Conservation (phyloP, 148 eudicot genomes). For the Chenopodium album region DNA sequence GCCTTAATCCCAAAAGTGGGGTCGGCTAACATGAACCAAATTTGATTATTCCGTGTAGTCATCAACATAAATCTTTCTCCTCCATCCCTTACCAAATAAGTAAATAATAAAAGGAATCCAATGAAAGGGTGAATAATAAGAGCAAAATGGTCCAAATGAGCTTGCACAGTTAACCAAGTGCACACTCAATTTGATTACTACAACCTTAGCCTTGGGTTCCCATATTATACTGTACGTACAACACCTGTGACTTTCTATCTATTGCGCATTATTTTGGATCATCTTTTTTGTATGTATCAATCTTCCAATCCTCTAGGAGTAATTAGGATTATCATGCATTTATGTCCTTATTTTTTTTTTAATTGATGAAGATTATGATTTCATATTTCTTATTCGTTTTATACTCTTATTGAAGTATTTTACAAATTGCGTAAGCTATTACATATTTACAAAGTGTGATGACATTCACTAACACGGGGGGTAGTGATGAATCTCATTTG, state of each 20-base stretch:
- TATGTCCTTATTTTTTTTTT: background rate
- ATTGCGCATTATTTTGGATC: constrained; percentile 7
- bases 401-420: too few species aligned
- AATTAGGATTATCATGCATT: background rate
- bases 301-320: background rate
- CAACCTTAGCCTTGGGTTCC: constrained; percentile 5
- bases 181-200: background rate
- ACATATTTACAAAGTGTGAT: too few species aligned
- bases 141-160: constrained; percentile 18
- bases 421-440: too few species aligned
- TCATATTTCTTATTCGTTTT: background rate
- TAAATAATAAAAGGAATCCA: constrained; percentile 24
- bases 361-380: background rate
- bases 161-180: constrained; percentile 15
- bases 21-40: too few species aligned
- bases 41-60: too few species aligned
- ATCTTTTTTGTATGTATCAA: too few species aligned
- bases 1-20: too few species aligned
- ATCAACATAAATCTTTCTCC: too few species aligned
- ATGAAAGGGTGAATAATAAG: constrained; percentile 13
- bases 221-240: constrained; percentile 16
- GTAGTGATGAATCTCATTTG: too few species aligned
- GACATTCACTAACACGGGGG: too few species aligned
- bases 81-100: too few species aligned
- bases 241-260: constrained; percentile 26